Evolutionary conservation across 2,329 filamentous ascomycete species (phyloP), one percentile per base, ranked within the genome.

Genomic region (Fusarium coffeatum): DNA sequence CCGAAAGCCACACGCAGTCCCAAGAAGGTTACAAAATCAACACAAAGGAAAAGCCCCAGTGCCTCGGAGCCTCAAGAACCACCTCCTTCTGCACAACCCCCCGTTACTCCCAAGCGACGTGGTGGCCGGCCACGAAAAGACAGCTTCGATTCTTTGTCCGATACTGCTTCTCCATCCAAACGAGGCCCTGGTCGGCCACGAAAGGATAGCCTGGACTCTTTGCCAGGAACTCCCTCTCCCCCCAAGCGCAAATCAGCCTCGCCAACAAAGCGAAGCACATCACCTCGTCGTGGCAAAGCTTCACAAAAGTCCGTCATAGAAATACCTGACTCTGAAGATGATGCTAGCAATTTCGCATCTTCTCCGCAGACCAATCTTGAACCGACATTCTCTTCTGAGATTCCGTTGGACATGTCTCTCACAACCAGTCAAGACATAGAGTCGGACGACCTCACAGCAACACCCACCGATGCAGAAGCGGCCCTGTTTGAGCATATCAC

Each of bases 401-500:
- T 78, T 1, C 74, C 73, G 0, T 69, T 82, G 6, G 83, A 87
- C 53, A 69, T 87, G 15, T 83, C 83, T 2, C 66, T 82, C 18
- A 81, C 83, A 3, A 74, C 81, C 9, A 80, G 80, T 7, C 83
- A 86, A 9, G 82, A 83, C n/a, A 80, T 79, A 8, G 83, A 86
- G 34, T 74, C 83, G 18, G 82, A 83, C 6, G 82, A 83, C 6
- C 71, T 87, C 3, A 67, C 73, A 5, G 68, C 74, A 27, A 78
- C 80, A 20, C 79, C 82, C 0, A 83, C 79, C 1, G 78, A 81
- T 13, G 76, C 84, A 46, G 82, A 88, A 68, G 69, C 79, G 1
- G 76, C 74, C 0, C 72, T 89, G 25, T 89, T 89, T 66, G 73
- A 74, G 27, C 78, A 83, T 68, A 89, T 91, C 54, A 87, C 86